Percentiles rank a stretch among this genome's conserved stretches.
These are phyloP conservation scores for Hemisphaericaspora lyxosophila DNA, from an alignment of 1,139 yeast species.

Conservation along the genomic window DNA sequence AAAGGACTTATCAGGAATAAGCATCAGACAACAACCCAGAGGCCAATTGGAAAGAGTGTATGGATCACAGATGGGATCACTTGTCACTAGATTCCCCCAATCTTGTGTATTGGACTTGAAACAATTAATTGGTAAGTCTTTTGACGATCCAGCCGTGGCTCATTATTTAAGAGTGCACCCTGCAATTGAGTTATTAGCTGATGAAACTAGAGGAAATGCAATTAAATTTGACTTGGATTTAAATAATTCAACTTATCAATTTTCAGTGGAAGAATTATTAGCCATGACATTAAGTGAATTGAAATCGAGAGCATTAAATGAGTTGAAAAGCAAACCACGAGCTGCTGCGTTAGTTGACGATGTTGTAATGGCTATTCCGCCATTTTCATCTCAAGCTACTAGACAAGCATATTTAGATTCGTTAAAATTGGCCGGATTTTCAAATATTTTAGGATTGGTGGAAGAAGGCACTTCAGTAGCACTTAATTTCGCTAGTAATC, in stretches of 20 bases:
- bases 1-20: conserved; percentile 79
- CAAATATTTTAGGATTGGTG: conserved; percentile 61
- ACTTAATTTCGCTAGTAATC: conserved; percentile 62
- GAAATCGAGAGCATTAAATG: conserved; percentile 57
- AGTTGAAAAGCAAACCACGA: conserved; percentile 31
- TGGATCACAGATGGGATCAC: conserved; percentile 73
- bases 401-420: conserved; percentile 75
- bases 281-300: conserved; percentile 81
- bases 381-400: conserved; percentile 62
- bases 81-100: conserved; percentile 73
- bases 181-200: conserved; percentile 53
- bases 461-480: conserved; percentile 94
- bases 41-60: conserved; percentile 67
- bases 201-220: conserved; percentile 44
- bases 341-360: conserved; percentile 51
- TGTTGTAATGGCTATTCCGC: conserved; percentile 75
- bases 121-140: conserved; percentile 64
- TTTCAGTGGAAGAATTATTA: conserved; percentile 64
- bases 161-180: conserved; percentile 56
- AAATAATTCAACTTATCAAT: conserved; percentile 43
- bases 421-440: conserved; percentile 66
- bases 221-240: conserved; percentile 57
- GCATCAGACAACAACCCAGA: conserved; percentile 48
- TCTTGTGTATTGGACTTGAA: conserved; percentile 69
- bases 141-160: conserved; percentile 45